phyloP scores from a whole-genome alignment of 1,139 yeast species.

The Geotrichum histeridarum region DNA sequence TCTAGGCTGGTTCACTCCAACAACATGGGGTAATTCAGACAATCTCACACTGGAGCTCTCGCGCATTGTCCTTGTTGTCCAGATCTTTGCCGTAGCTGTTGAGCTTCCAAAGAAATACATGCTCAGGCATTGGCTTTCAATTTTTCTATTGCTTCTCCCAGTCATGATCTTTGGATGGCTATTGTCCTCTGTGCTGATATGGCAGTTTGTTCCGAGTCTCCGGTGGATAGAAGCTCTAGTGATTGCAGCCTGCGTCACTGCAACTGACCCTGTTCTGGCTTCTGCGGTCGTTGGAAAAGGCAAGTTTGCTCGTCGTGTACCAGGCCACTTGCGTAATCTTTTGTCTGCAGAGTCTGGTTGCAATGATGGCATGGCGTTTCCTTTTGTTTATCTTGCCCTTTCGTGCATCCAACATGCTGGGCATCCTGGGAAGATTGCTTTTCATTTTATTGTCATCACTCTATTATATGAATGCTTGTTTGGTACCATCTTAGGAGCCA shows the following conservation, averaged over 20 bases:
- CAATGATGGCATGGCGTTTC: constrained; percentile 98
- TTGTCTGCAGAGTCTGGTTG: constrained; percentile 94
- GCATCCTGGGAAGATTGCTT: constrained; percentile 61
- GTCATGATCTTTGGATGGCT: constrained; percentile 96
- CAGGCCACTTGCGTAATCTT: constrained; percentile 89
- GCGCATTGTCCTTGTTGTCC: constrained; percentile 82
- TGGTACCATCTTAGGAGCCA: constrained; percentile 73
- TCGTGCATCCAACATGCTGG: constrained; percentile 64
- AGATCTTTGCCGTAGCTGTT: constrained; percentile 95
- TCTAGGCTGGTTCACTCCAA: constrained; percentile 80
- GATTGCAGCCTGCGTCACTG: constrained; percentile 90
- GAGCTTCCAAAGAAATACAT: constrained; percentile 91
- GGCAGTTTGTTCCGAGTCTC: constrained; percentile 80
- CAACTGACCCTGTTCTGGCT: constrained; percentile 96
- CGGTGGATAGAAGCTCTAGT: constrained; percentile 70
- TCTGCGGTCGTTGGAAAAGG: constrained; percentile 98
- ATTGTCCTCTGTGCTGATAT: constrained; percentile 76
- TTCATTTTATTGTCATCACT: constrained; percentile 79
- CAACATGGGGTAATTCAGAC: constrained; percentile 87
- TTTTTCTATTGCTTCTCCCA: constrained; percentile 70
- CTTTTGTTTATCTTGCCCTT: constrained; percentile 76
- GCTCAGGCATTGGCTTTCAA: constrained; percentile 85
- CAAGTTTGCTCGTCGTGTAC: constrained; percentile 92
- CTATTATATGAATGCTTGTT: constrained; percentile 82
- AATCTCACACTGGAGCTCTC: constrained; percentile 82